A percentile compares a stretch with the other conserved stretches of the same genome.
Evolutionary conservation across 352 stramenopile genomes (phyloP).

Genomic region (Phytophthora cactorum): DNA sequence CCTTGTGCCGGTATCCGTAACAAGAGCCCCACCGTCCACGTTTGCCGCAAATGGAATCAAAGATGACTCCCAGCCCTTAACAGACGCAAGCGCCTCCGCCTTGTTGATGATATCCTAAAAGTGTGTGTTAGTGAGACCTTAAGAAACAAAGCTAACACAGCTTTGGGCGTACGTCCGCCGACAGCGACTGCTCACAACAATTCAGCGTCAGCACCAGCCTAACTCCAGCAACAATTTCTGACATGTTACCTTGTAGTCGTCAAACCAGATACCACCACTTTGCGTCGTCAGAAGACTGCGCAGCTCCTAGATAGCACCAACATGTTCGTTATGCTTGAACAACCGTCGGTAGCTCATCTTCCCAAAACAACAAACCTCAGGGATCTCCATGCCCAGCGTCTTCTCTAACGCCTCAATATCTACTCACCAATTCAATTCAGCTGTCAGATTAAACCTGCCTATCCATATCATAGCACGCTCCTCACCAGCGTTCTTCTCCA

Average conservation of each 20-base stretch:
- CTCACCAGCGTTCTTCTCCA: conserved; percentile 57
- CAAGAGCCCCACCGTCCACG: conserved; percentile 66
- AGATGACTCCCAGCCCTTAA: conserved; percentile 63
- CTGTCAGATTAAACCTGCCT: not conserved
- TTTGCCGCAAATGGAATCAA: conserved; percentile 81
- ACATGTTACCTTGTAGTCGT: conserved; percentile 70
- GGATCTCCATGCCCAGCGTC: conserved; percentile 60
- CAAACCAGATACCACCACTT: conserved; percentile 84
- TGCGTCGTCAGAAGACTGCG: conserved; percentile 75
- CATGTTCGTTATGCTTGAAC: not conserved
- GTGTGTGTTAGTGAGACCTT: not conserved
- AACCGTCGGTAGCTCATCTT: not conserved
- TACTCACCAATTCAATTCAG: conserved; percentile 23
- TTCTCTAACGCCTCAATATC: conserved; percentile 82
- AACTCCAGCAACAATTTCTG: not conserved
- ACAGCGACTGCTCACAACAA: conserved; percentile 56
- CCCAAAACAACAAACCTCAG: conserved; percentile 40
- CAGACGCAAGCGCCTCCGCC: conserved; percentile 47
- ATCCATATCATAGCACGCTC: too few species aligned
- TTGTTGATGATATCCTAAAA: conserved; percentile 65
- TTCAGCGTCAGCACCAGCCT: conserved; percentile 4
- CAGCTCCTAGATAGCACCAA: conserved; percentile 42
- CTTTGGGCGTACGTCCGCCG: conserved; percentile 46
- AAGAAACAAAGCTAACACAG: not conserved
- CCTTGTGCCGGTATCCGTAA: conserved; percentile 55